phyloP scores from a whole-genome alignment of 345 rosid species.

The Camelina hispida region DNA sequence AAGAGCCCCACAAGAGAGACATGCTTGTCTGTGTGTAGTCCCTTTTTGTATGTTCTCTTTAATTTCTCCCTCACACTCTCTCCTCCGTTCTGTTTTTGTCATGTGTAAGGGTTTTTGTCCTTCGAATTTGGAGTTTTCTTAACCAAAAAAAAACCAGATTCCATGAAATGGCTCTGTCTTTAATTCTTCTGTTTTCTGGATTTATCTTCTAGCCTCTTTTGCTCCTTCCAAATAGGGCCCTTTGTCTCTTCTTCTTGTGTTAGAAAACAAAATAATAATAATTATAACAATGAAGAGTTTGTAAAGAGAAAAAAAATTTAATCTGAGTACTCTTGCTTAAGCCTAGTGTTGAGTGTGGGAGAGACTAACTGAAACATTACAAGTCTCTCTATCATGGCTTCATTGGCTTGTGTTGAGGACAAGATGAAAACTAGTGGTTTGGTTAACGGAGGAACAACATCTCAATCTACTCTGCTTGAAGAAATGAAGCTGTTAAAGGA shows the following conservation, averaged over 20 bases:
- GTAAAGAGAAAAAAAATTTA: neutral
- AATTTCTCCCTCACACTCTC: constrained; percentile 31
- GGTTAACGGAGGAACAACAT: constrained; percentile 44
- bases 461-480: constrained; percentile 62
- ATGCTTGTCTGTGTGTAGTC: constrained; percentile 53
- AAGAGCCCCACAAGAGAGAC: constrained; percentile 55
- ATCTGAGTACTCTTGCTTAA: constrained; percentile 21
- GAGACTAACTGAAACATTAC: constrained; percentile 16
- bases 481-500: constrained; percentile 94
- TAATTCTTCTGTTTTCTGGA: constrained; percentile 43
- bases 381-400: constrained; percentile 47
- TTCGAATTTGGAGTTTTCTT: constrained; percentile 55
- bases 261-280: neutral
- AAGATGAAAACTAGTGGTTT: constrained; percentile 59
- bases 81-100: constrained; percentile 37
- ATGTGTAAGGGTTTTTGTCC: constrained; percentile 61
- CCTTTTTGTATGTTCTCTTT: constrained; percentile 46
- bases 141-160: constrained; percentile 38
- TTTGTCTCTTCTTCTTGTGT: constrained; percentile 30
- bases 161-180: constrained; percentile 47
- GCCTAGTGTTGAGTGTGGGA: constrained; percentile 34
- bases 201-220: constrained; percentile 31
- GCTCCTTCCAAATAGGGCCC: constrained; percentile 16
- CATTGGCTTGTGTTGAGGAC: constrained; percentile 65
- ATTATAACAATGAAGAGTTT: constrained; percentile 14